Evolutionary conservation across 306 rosid genomes (phyloP), one percentile per base, ranked within the genome.

Genomic region (Cucurbita pepo): DNA sequence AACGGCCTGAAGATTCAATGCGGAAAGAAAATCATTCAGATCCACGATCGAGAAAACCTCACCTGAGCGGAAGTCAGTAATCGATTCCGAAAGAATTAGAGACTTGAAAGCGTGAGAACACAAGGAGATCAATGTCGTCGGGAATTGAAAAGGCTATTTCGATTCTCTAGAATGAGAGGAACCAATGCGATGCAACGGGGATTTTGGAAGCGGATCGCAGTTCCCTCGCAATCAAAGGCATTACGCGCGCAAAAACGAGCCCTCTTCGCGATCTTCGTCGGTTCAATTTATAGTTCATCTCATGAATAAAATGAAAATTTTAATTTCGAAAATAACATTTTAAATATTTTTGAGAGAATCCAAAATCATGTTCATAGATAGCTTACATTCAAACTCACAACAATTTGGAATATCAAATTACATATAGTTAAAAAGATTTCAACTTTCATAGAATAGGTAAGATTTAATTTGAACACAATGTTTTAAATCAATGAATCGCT

Each of bases 401-500:
- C 30, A 30, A 50, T 71, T 71, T 54, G 64, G 19, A 43, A 11
- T 5, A 72, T 55, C 52, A 55, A 41, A 72, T 55, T 55, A 54
- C 64, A 72, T 38, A 37, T 54, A 10, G 64, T 75, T 48, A 74
- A 73, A 64, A 38, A 18, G 71, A 59, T 75, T 80, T 40, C 52
- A 16, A 74, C 75, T 80, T 76, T 76, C 77, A 79, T 62, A 77
- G 81, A 77, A 77, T 72, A 81, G 82, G 82, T 82, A 82, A 61
- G 76, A 87, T 81, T 75, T 79, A 82, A 79, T 81, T 5, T 58
- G 83, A 74, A 74, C 85, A 77, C 67, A 70, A 81, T 52, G 83
- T 74, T 77, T 79, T 78, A 38, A 65, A 87, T 87, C 83, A 87
- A 89, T 85, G 82, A 91, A 89, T 82, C 73, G 37, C 69, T 53